Evolutionary conservation across 2,329 filamentous ascomycete species (phyloP).

Genomic region (Alternaria rosae): DNA sequence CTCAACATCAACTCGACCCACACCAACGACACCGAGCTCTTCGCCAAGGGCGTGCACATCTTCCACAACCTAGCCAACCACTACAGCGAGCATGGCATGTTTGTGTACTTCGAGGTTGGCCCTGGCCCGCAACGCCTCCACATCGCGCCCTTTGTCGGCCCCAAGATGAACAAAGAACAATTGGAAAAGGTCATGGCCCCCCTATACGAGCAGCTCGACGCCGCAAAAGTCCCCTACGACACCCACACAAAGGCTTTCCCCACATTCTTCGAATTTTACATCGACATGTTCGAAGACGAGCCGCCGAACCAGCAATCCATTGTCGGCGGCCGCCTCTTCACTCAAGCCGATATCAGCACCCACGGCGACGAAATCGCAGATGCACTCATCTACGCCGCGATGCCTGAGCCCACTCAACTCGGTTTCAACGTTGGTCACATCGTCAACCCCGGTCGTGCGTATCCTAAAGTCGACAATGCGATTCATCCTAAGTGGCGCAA

Average conservation of each 20-base stretch:
- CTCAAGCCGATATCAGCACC: conserved; percentile 35
- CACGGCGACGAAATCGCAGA: conserved; percentile 35
- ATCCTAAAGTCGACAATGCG: conserved; percentile 42
- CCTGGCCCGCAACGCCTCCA: conserved; percentile 38
- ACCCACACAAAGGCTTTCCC: conserved; percentile 40
- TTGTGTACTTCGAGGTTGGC: conserved; percentile 46
- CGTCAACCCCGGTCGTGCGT: conserved; percentile 41
- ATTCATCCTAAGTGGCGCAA: conserved; percentile 47
- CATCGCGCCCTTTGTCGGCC: conserved; percentile 44
- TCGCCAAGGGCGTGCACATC: conserved; percentile 39
- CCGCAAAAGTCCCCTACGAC: conserved; percentile 42
- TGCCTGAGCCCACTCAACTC: conserved; percentile 27
- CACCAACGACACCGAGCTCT: conserved; percentile 40
- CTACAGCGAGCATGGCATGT: conserved; percentile 43
- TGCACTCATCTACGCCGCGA: conserved; percentile 33
- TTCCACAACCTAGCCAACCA: conserved; percentile 47
- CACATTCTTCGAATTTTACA: conserved; percentile 48
- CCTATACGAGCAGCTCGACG: conserved; percentile 38
- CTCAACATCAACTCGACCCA: conserved; percentile 48
- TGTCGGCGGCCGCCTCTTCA: conserved; percentile 46
- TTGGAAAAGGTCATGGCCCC: conserved; percentile 38
- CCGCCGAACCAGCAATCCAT: conserved; percentile 37
- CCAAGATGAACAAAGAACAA: conserved; percentile 40
- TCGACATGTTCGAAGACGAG: conserved; percentile 49
- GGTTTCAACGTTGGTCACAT: conserved; percentile 46